Evolutionary conservation across 1,284 basidiomycete genomes (phyloP), one percentile per base, ranked within the genome.

Genomic region (Puccinia novopanici): DNA sequence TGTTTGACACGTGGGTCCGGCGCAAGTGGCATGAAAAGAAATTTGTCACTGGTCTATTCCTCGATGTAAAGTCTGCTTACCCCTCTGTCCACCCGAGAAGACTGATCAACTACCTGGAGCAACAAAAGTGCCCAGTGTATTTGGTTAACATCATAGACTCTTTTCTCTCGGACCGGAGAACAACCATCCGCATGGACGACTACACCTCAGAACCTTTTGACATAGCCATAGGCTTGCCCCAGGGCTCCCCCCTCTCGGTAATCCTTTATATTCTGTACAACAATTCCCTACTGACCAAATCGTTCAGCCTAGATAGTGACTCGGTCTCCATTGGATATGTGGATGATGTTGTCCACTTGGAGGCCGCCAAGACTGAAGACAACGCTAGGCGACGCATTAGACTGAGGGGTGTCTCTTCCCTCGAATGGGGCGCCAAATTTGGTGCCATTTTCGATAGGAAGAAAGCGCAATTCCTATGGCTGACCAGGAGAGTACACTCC

Each of bases 41-140:
- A 45, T 13, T 61, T 2, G 73, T 45, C 15, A 15, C 45, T 45
- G 45, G 45, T 8, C 45, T 45, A 6, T 45, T 45, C 45, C 45
- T 45, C 40, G 37, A 75, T 61, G 73, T 75, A 3, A 75, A 75
- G 24, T 57, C 54, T 2, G 73, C 73, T 8, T 75, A 59, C n/a
- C 73, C 57, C 2, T 75, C 57, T 2, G 73, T 75, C 0, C 24
- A 75, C 30, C 4, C 37, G 9, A 34, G 22, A 4, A 24, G 73
- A 59, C 54, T 74, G 0, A 37, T 50, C 22, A 10, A 34, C 9
- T 24, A 22, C 12, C 70, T 72, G 10, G 19, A 27, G 4, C 15
- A 34, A 17, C 48, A 34, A 3, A 0, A 27, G 2, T 72, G 70
- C 24, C 70, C 70, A 0, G 22, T 6, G 0, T 52, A 72, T 13